Base-by-base conservation (phyloP, 345 rosid genomes). In the Sapria himalayana region DNA sequence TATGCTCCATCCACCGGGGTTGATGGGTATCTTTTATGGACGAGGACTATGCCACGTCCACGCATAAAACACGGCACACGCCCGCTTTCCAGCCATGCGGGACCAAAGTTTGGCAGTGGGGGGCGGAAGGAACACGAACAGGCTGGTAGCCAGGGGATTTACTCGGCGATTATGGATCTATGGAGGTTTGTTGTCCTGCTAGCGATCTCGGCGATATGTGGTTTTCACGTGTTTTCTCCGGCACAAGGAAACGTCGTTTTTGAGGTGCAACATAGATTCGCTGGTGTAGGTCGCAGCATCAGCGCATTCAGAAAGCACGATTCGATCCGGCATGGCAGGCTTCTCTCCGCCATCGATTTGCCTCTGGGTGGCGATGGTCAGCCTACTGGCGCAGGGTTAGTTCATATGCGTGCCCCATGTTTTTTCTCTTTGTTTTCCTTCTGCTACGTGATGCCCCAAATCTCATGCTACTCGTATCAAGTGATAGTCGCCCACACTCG, bases 281-380 rank as follows among this genome's bases (percentile, higher is more conserved):
- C 65, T 18, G 82, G 78, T 1, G 48, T 45, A 17, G 55, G 48
- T 43, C 70, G 49, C 22, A 58, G 54, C 19, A 54, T 82, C 15
- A 45, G 44, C 15, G 80, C 70, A 3, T 45, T 76, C 14, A 76
- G 53, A 34, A 57, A 69, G 33, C 94, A 89, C 42, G 98, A 89
- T 51, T 49, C 51, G 17, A 67, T 25, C 41, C 97, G 94, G 11
- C 94, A 74, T 33, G 53, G 72, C 25, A 62, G 97, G 15, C 54
- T 74, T 47, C 78, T 86, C 19, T 44, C 74, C 36, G 46, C 78
- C 57, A 25, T 72, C 41, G 76, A 74, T 55, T 48, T 86, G 21
- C 69, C 68, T 29, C 37, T 86, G 16, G 97, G 94, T 1, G 94
- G 97, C 59, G 71, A 61, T 32, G 89, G 94, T 60, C 52, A 19